phyloP scores from a whole-genome alignment of 805 yeast genomes.

The Candida ortonii region DNA sequence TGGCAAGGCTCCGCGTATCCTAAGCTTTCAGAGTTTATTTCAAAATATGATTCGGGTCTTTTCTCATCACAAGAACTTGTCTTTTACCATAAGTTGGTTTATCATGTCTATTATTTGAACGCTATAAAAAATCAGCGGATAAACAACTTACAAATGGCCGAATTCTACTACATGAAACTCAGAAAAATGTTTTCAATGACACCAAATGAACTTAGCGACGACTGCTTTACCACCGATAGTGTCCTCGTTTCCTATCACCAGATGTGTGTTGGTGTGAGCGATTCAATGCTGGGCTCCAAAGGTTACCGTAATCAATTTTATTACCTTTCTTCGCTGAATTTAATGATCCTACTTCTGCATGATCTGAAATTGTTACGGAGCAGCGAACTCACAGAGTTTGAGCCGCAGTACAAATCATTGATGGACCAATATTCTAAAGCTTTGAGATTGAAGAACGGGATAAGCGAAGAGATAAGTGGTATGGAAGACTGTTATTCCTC shows the following conservation, averaged over 20 bases:
- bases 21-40: constrained; percentile 31
- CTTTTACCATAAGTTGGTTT: constrained; percentile 36
- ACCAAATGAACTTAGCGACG: constrained; percentile 19
- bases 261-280: constrained; percentile 24
- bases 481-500: constrained; percentile 7
- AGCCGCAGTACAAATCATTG: constrained; percentile 14
- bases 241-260: constrained; percentile 22
- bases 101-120: constrained; percentile 38
- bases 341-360: constrained; percentile 20
- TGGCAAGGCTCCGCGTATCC: constrained; percentile 10
- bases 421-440: constrained; percentile 22
- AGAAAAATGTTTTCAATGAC: constrained; percentile 24
- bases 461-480: constrained; percentile 15
- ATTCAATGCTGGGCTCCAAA: constrained; percentile 20
- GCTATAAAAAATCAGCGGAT: constrained; percentile 39
- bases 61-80: constrained; percentile 40
- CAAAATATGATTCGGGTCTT: constrained; percentile 34
- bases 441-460: constrained; percentile 19
- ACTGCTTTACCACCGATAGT: constrained; percentile 24
- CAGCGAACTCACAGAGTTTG: constrained; percentile 22
- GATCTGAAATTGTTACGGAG: constrained; percentile 18
- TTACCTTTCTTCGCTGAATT: constrained; percentile 24
- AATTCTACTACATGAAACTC: constrained; percentile 38
- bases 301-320: constrained; percentile 25
- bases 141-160: constrained; percentile 37